Base-by-base conservation (phyloP, 257 asterid genomes). In the Solanum chmielewskii region DNA sequence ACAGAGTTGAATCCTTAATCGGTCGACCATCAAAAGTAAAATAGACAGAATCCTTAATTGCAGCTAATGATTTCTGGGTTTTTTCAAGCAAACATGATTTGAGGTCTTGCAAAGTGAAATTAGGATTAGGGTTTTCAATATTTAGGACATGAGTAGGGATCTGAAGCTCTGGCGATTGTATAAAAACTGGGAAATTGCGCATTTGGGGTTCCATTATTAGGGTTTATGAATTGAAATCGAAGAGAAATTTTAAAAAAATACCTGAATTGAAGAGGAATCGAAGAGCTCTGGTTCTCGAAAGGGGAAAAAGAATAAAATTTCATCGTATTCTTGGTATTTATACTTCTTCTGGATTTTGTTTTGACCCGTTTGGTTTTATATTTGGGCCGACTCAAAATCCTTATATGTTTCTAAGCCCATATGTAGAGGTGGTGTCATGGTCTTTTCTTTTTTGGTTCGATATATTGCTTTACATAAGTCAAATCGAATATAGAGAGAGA, bases 11-110 rank as follows among this genome's bases (percentile, higher is more conserved):
- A 49, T 93, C 95, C 1, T 93, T 49, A 3, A 97, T 88, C 37
- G 90, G 88, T 86, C 91, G 92, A 3, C 99, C 98, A 88, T 95
- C 90, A 18, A 92, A 88, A 3, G 95, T 92, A 91, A 95, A 91
- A 93, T 92, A 97, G 42, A 86, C 71, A 83, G 94, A 90, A 27
- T 87, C 49, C 7, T 42, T 70, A 15, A 56, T 29, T 88, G 62
- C 27, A n/a, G 71, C 25, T 31, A 88, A 59, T 42, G 93, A 90
- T 42, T 85, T 75, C 42, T 90, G 25, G 41, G 85, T 37, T 44
- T 87, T 27, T 60, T 98, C 90, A 70, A 89, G 60, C 62, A 95
- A 81, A 68, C 91, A 64, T 5, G 92, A 88, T 77, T 94, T 95
- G 78, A 97, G 95, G 88, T 92, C 89, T 42, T 69, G 89, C 73